Base-by-base conservation (phyloP, 805 yeast genomes). In the Wickerhamiella brachini region DNA sequence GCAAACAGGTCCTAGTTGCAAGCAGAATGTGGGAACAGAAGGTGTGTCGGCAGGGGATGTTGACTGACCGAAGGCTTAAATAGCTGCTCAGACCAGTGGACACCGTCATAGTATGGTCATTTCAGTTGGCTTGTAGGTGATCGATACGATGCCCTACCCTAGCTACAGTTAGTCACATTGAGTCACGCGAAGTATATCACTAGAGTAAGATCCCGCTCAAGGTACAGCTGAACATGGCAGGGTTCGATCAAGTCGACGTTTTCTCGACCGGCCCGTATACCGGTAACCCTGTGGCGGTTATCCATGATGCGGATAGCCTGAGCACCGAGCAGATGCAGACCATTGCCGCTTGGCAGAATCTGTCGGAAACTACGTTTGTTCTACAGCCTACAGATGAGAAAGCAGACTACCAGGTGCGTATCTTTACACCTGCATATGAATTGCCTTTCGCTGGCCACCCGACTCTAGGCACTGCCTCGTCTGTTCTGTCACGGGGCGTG, bases 391-490 rank as follows among this genome's bases (percentile, higher is more conserved):
- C 73, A 0, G 54, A 54, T 9, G 57, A 59, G 6, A 42, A 49
- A 8, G 76, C 75, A 4, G 75, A 74, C 59, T 79, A 78, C 61
- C 66, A 60, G 50, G 62, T 77, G 5, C 64, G 80, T 31, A 78
- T 79, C 3, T 78, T 77, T 58, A 67, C 75, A 0, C 75, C 79
- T 1, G 54, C 42, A 2, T 42, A 45, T 2, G 83, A 79, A 56
- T 58, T 79, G 22, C 80, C 80, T 7, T 79, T 78, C 65, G 83
- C 84, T 1, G 83, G 84, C 5, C 83, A 79, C 56, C 84, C 83
- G 2, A 78, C 81, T 0, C 56, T 78, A 31, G 83, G 83, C 7
- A 56, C 61, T 1, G 53, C 56, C 2, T 47, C 49, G n/a, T 58
- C 59, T 0, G 39, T 57, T 13, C 23, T 52, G 1, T 55, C 49